Evolutionary conservation across 805 yeast species (phyloP), one percentile per base, ranked within the genome.

Genomic region (Suhomyces sp.): DNA sequence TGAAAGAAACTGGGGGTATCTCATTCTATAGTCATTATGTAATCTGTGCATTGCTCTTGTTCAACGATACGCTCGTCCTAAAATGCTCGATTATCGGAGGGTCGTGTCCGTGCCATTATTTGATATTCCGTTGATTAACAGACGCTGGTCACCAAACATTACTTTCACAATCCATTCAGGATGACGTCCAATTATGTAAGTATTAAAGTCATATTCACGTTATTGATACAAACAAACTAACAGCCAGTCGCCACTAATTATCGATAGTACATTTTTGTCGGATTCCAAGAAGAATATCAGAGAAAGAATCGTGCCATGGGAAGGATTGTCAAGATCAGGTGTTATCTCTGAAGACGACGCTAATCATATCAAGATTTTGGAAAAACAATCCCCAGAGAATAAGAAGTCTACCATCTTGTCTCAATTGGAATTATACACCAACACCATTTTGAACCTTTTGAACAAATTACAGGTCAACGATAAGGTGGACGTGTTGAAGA

Each of bases 251-350:
- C 73, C 71, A 54, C 73, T 78, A 57, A 56, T 67, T 50, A 70
- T 88, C 60, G 92, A 89, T 57, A 86, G 90, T 67, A 79, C 79
- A 31, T 84, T 80, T 60, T 76, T 89, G 63, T 78, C 79, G 53
- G 92, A 86, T 61, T 79, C 86, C 50, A 78, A 86, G 60, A 76
- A 79, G 58, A 83, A 83, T 56, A 85, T 90, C 57, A 78, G 94
- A 62, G 86, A 88, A 55, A 82, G 94, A 58, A 85, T 92, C 31
- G 82, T 91, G 52, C 96, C 96, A 31, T 92, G 97, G 97, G 96
- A 89, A 63, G 96, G 96, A 8, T 84, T 88, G 61, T 85, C 88
- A 9, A 79, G 96, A 51, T 85, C 92, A 17, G 84, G 82, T 47
- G 80, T 85, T 45, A 76, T 92, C 38, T 72, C 85, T 44, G 79